A percentile compares a stretch with the other conserved stretches of the same genome.
These are phyloP conservation scores for Dothistroma pini DNA, from an alignment of 2,329 filamentous ascomycete genomes.

Conservation along the genomic window DNA sequence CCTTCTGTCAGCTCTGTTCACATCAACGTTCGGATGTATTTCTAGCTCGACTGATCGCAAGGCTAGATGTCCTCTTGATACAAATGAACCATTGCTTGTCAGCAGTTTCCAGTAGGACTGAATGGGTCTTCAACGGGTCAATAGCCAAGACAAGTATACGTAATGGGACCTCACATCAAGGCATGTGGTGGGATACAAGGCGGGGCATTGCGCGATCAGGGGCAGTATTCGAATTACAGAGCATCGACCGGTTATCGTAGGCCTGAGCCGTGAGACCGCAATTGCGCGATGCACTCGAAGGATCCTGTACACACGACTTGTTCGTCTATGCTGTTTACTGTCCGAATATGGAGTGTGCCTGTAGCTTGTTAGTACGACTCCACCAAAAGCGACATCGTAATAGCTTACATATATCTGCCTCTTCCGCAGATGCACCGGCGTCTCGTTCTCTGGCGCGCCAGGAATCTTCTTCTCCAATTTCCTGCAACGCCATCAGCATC, in stretches of 20 bases:
- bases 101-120: too few relatives aligned
- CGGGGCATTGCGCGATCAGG: background rate
- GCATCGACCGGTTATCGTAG: background rate
- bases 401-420: constrained; percentile 40
- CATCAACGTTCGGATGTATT: too few relatives aligned
- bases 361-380: background rate
- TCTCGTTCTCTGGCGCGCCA: constrained; percentile 47
- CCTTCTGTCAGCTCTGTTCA: too few relatives aligned
- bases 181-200: background rate
- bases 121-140: too few relatives aligned
- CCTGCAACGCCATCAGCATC: constrained; percentile 28
- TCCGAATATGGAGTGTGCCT: constrained; percentile 14
- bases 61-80: too few relatives aligned
- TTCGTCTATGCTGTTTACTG: constrained; percentile 7
- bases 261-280: background rate
- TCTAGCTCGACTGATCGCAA: too few relatives aligned
- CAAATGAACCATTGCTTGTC: too few relatives aligned
- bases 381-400: too few relatives aligned
- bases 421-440: constrained; percentile 48
- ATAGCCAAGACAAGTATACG: too few relatives aligned
- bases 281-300: background rate
- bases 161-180: too few relatives aligned
- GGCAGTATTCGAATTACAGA: background rate
- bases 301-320: constrained; percentile 6
- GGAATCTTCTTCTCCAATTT: constrained; percentile 53